Percentiles rank a stretch among this genome's conserved stretches.
Conservation (phyloP, 768 basidiomycete genomes). For the Baorangia bicolor region DNA sequence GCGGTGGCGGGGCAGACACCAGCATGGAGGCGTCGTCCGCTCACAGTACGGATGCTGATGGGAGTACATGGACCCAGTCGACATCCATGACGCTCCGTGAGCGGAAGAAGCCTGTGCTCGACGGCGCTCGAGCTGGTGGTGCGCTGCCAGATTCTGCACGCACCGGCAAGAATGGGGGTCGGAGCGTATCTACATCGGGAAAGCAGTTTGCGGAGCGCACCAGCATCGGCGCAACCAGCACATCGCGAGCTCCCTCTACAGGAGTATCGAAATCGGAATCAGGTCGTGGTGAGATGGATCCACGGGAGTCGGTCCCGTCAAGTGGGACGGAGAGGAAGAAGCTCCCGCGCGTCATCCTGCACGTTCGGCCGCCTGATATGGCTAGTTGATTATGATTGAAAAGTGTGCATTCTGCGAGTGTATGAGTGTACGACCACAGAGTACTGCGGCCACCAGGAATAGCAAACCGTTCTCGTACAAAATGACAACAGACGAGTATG, state of each 20-base stretch:
- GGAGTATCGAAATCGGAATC: background rate
- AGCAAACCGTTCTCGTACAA: too few relatives aligned
- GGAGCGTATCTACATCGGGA: conserved; percentile 2
- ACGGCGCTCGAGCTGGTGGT: background rate
- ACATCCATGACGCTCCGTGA: conserved; percentile 52
- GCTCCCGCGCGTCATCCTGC: conserved; percentile 54
- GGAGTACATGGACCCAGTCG: conserved; percentile 25
- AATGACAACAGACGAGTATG: too few relatives aligned
- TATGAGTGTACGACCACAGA: background rate
- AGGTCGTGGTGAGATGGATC: background rate
- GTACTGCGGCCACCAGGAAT: too few relatives aligned
- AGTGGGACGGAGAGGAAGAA: conserved; percentile 42
- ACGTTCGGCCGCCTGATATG: conserved; percentile 44
- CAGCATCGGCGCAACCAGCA: background rate
- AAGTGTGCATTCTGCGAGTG: background rate
- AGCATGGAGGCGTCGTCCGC: background rate
- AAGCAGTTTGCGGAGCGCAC: conserved; percentile 3
- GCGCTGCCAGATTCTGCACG: background rate
- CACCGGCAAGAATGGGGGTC: background rate
- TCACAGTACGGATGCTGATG: background rate
- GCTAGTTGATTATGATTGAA: background rate
- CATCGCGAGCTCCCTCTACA: background rate
- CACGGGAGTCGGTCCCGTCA: background rate
- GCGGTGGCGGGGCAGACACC: background rate
- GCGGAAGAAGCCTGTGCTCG: conserved; percentile 33